Base-by-base conservation (phyloP, 2,329 filamentous ascomycete genomes). In the Aspergillus sp. region DNA sequence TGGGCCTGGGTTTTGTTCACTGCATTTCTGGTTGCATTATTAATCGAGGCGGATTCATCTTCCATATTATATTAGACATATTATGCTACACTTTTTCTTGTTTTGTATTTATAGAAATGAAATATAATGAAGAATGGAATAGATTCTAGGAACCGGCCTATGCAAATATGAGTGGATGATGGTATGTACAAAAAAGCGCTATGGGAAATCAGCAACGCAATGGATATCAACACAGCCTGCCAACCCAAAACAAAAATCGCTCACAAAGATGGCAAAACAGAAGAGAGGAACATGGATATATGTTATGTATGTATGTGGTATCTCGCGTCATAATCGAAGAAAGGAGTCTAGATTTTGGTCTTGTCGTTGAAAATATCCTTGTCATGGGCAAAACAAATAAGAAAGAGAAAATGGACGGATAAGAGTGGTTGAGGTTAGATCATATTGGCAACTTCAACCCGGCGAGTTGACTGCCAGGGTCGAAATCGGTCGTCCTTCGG, bases 391-490 rank as follows among this genome's bases (percentile, higher is more conserved):
- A 40, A 24, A 22, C 15, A 24, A 4, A 41, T 12, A 39, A 50
- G 2, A 37, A 39, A 39, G 9, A 19, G 46, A 5, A 33, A 13
- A 17, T 50, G 17, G 40, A 42, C 4, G 17, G 45, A 37, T 15
- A n/a, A 13, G 15, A 11, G 37, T 9, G 27, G 27, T 30, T 30
- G 27, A 9, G 30, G 52, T 66, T 55, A 73, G 51, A 72, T 72
- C 69, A 73, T 73, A 19, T 68, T 64, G 2, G 62, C 61, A 6
- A 70, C 62, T 5, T 70, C 64, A 41, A 71, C 47, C 9, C 66
- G 60, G 12, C 64, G 65, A 11, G 60, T 63, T 20, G 61, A 49
- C 19, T 69, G 67, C 70, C 70, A 70, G 44, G 66, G 51, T 11
- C 63, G 63, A 46, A 66, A 67, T 1, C 59, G 54, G 44, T 70